Evolutionary conservation across 2,329 filamentous ascomycete species (phyloP), one percentile per base, ranked within the genome.

Genomic region (Elsinoe fawcettii): DNA sequence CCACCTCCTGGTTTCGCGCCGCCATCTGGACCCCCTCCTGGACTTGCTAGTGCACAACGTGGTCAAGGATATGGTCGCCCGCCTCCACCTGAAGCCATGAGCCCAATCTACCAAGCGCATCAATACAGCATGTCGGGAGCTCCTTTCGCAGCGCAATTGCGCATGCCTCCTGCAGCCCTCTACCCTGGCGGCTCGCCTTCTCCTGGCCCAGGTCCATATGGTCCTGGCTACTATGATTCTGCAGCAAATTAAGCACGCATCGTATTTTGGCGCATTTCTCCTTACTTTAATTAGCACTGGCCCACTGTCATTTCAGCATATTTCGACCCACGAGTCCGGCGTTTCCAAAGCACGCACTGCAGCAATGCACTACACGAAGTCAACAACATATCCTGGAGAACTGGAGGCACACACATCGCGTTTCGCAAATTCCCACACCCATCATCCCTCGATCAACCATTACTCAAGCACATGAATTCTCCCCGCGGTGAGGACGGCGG

Each of bases 1-100:
- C 91, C 91, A 22, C 91, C 91, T 11, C 91, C 91, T 0, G 91
- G 91, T 2, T 79, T 96, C 7, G 70, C 82, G 1, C 84, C 83
- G 5, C 90, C 90, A 12, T 46, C 39, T 36, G 54, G 54, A 9
- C 54, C 54, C 5, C 54, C 54, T 1, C 54, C 54, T 30, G 54
- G 54, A 9, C 54, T 56, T 16, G 39, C 30, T 16, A 20, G 25
- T 16, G 43, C n/a, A n/a, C n/a, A 25, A 23, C 54, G 54, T n/a
- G 41, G 54, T 27, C 22, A 23, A 8, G 7, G n/a, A 8, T 43
- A 46, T 36, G 53, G 53, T 12, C 30, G 53, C 53, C 30, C 30
- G 14, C 37, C 30, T 23, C 37, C 30, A 2, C 54, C 32, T 9
- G 54, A 56, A 22, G 23, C 37, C 12, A 56, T 56, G 54, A 49